These are phyloP conservation scores for Lyophyllum decastes DNA, from an alignment of 768 basidiomycete species.

Conservation along the genomic window DNA sequence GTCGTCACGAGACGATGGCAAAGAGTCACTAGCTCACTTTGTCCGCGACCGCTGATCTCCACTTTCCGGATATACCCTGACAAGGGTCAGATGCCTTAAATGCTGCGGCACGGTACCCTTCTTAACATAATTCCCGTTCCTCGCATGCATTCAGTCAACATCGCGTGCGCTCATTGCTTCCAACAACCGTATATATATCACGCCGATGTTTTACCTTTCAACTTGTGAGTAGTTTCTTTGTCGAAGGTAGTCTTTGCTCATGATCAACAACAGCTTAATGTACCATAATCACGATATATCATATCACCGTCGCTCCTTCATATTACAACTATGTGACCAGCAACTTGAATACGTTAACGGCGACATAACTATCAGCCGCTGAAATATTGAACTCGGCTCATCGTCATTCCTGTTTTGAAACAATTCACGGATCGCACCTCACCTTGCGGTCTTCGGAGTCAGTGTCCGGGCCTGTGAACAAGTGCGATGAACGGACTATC, in stretches of 20 bases:
- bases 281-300: neutral
- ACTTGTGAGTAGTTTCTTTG: conserved; percentile 5
- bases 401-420: no score
- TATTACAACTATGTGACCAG: neutral
- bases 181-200: conserved; percentile 6
- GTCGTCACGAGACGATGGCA: conserved; percentile 36
- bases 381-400: neutral
- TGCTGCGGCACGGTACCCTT: conserved; percentile 4
- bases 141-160: neutral
- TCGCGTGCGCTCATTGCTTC: conserved; percentile 1
- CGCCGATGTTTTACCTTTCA: conserved; percentile 7
- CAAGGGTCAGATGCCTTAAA: conserved; percentile 12
- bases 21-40: conserved; percentile 28
- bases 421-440: neutral
- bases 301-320: neutral
- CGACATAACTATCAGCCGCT: neutral
- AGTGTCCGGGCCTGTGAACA: neutral
- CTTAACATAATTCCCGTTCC: conserved; percentile 1
- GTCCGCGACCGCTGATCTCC: conserved; percentile 23
- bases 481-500: neutral
- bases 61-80: neutral
- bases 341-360: neutral
- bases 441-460: no score
- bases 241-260: neutral
- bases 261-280: conserved; percentile 5